Evolutionary conservation across 352 stramenopile genomes (phyloP).

Genomic region (Aphanomyces invadans): DNA sequence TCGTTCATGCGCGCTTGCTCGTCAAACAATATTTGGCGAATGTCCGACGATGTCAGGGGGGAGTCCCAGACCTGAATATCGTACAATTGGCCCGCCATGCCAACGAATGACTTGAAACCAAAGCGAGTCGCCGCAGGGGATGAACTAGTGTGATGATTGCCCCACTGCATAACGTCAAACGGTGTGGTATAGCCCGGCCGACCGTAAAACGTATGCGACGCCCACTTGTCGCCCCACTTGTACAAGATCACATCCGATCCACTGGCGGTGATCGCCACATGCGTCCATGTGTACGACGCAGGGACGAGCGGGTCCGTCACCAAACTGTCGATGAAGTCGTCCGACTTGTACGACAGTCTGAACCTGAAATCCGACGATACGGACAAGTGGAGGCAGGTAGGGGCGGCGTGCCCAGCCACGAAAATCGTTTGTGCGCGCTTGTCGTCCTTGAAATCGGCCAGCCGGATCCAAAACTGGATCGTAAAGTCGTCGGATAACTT

Average conservation of each 20-base stretch:
- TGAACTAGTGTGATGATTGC: neutral
- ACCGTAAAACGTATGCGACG: conserved; percentile 12
- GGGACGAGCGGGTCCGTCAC: neutral
- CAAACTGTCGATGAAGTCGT: conserved; percentile 18
- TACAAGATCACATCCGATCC: conserved; percentile 35
- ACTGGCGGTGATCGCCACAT: neutral
- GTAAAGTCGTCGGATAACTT: conserved; percentile 36
- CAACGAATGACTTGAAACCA: conserved; percentile 2
- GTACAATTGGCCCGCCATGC: conserved; percentile 34
- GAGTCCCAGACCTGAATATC: conserved; percentile 59
- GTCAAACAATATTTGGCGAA: neutral
- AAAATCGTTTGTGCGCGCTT: conserved; percentile 14
- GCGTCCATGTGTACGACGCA: conserved; percentile 6
- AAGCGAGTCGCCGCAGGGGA: neutral
- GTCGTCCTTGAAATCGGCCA: conserved; percentile 23
- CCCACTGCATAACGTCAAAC: neutral
- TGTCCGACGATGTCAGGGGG: conserved; percentile 25
- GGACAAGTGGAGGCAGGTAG: conserved; percentile 3
- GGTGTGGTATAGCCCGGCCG: conserved; percentile 1
- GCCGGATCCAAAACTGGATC: conserved; percentile 46
- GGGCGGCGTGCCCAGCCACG: neutral
- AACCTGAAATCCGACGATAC: neutral
- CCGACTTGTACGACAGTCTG: conserved; percentile 1
- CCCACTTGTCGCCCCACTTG: conserved; percentile 33
- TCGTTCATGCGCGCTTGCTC: neutral